These are phyloP conservation scores for Phaeosphaeriaceae sp. DNA, from an alignment of 2,329 filamentous ascomycete species.

Conservation along the genomic window DNA sequence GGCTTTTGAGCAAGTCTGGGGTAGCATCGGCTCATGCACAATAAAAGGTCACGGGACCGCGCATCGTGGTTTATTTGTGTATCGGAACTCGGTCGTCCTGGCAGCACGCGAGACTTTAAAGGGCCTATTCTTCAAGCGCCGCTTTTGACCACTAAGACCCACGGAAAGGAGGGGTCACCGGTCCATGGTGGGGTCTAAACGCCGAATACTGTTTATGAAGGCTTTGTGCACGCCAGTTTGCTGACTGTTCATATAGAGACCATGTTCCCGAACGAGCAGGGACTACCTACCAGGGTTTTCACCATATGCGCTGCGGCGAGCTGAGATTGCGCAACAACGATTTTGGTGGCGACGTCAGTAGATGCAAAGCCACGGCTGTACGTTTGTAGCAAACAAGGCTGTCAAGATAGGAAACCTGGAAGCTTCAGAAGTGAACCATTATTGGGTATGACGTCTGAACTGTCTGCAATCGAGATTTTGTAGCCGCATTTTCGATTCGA, in stretches of 20 bases:
- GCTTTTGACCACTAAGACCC: constrained; percentile 38
- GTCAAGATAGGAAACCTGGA: constrained; percentile 29
- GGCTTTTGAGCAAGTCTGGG: constrained; percentile 33
- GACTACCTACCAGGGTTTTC: constrained; percentile 35
- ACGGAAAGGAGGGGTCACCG: constrained; percentile 42
- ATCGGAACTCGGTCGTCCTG: constrained; percentile 43
- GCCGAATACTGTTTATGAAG: constrained; percentile 32
- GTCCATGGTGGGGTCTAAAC: constrained; percentile 43
- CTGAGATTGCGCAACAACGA: constrained; percentile 3
- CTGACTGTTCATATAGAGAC: constrained; percentile 20
- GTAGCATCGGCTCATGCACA: constrained; percentile 27
- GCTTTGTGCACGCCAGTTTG: constrained; percentile 40
- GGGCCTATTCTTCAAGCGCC: constrained; percentile 36
- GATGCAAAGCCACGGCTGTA: neutral
- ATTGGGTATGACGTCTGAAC: constrained; percentile 41
- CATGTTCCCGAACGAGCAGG: constrained; percentile 42
- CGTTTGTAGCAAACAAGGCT: constrained; percentile 7
- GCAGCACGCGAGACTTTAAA: constrained; percentile 37
- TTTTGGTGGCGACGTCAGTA: constrained; percentile 10
- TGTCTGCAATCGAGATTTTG: constrained; percentile 36
- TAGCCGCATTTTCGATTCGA: constrained; percentile 37
- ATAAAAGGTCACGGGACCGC: constrained; percentile 42
- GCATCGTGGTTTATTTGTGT: constrained; percentile 44
- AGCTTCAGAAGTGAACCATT: constrained; percentile 25
- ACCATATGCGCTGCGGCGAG: neutral